Percentiles rank a stretch among this genome's conserved stretches.
Conservation (phyloP, 768 basidiomycete species). For the Phlebiopsis gigantea region DNA sequence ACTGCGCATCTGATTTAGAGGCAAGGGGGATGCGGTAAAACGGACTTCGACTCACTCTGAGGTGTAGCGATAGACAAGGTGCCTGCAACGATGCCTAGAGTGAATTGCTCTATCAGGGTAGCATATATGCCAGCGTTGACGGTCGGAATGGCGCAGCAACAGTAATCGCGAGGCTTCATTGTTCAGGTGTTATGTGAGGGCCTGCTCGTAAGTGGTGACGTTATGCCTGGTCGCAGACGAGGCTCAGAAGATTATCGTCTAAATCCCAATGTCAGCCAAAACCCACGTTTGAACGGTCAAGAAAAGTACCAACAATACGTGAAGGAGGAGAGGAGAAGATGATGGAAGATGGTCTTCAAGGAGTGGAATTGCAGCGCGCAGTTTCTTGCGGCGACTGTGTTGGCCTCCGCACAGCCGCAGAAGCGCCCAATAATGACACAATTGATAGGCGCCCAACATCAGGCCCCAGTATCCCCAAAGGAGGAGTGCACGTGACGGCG, state of each 20-base stretch:
- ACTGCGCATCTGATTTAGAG: slow-evolving; percentile 39
- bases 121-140: slow-evolving; percentile 88
- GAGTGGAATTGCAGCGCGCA: slow-evolving; percentile 5
- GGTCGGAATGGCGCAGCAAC: slow-evolving; percentile 89
- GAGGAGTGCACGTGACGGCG: background rate
- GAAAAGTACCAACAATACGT: background rate
- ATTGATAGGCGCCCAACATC: background rate
- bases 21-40: background rate
- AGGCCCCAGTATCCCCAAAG: background rate
- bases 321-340: background rate
- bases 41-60: slow-evolving; percentile 47
- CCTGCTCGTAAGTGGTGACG: slow-evolving; percentile 12
- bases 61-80: slow-evolving; percentile 75
- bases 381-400: background rate
- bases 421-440: background rate
- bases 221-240: slow-evolving; percentile 8
- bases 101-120: slow-evolving; percentile 71
- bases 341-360: slow-evolving; percentile 4
- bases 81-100: slow-evolving; percentile 59
- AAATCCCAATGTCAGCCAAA: background rate
- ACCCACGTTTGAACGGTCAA: background rate
- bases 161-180: slow-evolving; percentile 83
- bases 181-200: slow-evolving; percentile 41
- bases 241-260: background rate
- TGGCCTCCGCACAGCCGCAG: slow-evolving; percentile 9